phyloP scores from a whole-genome alignment of 805 yeast genomes.

The Priceomyces fermenticarens region DNA sequence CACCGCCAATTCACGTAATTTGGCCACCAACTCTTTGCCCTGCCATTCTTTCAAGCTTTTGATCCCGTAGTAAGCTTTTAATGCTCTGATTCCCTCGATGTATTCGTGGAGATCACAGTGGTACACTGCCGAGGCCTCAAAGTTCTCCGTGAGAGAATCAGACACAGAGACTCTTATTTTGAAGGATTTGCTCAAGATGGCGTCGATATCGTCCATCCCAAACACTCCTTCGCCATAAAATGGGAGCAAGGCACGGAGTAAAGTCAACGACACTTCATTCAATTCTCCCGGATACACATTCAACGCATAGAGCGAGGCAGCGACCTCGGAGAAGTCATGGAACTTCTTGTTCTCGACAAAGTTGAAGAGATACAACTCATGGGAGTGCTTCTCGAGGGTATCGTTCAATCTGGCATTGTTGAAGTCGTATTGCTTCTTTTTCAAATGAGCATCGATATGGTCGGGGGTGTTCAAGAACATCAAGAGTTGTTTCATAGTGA shows the following conservation, averaged over 20 bases:
- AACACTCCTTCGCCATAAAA: constrained; percentile 5
- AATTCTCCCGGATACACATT: background rate
- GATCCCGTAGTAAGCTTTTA: constrained; percentile 10
- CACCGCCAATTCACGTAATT: constrained; percentile 8
- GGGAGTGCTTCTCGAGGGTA: background rate
- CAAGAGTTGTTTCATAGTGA: constrained; percentile 8
- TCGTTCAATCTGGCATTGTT: constrained; percentile 1
- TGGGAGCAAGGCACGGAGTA: constrained; percentile 4
- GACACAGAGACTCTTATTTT: constrained; percentile 10
- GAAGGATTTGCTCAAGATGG: constrained; percentile 2
- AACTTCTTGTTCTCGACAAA: constrained; percentile 2
- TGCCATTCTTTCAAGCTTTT: constrained; percentile 7
- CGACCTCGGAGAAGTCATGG: constrained; percentile 8
- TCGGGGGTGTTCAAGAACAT: constrained; percentile 10
- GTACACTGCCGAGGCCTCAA: constrained; percentile 17
- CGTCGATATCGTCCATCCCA: background rate
- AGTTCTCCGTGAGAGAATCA: constrained; percentile 12
- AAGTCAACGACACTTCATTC: background rate
- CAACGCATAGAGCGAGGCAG: constrained; percentile 6
- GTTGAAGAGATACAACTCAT: constrained; percentile 8
- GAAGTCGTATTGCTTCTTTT: constrained; percentile 7
- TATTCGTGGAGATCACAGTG: constrained; percentile 12
- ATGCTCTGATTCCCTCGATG: constrained; percentile 14
- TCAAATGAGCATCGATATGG: constrained; percentile 4
- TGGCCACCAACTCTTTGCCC: constrained; percentile 7